These are phyloP conservation scores for Orbilia javanica DNA, from an alignment of 2,329 filamentous ascomycete species.

Conservation along the genomic window DNA sequence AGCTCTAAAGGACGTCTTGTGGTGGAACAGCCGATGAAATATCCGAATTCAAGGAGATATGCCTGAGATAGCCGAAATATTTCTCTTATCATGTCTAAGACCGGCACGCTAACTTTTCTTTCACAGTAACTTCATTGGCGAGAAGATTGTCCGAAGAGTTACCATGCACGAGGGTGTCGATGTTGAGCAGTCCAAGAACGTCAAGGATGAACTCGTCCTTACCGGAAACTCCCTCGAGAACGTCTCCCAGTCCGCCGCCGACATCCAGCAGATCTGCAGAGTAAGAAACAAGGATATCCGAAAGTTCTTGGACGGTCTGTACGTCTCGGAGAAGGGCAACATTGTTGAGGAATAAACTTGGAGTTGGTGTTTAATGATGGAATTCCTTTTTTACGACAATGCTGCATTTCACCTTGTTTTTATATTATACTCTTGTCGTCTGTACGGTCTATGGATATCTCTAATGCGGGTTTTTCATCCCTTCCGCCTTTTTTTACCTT, in stretches of 20 bases:
- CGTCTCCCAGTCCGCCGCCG: conserved; percentile 97
- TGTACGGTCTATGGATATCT: conserved; percentile 59
- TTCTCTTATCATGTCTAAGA: not conserved
- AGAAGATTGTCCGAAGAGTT: conserved; percentile 98
- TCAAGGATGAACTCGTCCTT: conserved; percentile 98
- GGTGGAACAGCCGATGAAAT: not conserved
- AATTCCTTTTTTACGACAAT: conserved; percentile 40
- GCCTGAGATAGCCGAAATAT: not conserved
- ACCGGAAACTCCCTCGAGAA: conserved; percentile 94
- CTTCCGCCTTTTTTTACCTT: conserved; percentile 57
- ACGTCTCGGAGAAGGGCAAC: conserved; percentile 99
- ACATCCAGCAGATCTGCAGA: conserved; percentile 99
- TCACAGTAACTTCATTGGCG: conserved; percentile 91
- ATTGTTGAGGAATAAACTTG: conserved; percentile 75
- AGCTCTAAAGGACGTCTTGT: not conserved
- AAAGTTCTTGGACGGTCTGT: conserved; percentile 99
- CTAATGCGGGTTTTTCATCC: conserved; percentile 55
- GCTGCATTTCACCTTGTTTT: conserved; percentile 43
- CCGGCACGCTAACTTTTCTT: conserved; percentile 14
- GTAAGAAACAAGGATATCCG: conserved; percentile 99
- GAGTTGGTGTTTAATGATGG: conserved; percentile 48
- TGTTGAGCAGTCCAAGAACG: conserved; percentile 85
- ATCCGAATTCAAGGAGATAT: not conserved
- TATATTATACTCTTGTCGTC: conserved; percentile 44
- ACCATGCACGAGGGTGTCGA: conserved; percentile 90